A percentile compares a stretch with the other conserved stretches of the same genome.
Evolutionary conservation across 768 basidiomycete species (phyloP).

Genomic region (Rhodotorula kratochvilovae): DNA sequence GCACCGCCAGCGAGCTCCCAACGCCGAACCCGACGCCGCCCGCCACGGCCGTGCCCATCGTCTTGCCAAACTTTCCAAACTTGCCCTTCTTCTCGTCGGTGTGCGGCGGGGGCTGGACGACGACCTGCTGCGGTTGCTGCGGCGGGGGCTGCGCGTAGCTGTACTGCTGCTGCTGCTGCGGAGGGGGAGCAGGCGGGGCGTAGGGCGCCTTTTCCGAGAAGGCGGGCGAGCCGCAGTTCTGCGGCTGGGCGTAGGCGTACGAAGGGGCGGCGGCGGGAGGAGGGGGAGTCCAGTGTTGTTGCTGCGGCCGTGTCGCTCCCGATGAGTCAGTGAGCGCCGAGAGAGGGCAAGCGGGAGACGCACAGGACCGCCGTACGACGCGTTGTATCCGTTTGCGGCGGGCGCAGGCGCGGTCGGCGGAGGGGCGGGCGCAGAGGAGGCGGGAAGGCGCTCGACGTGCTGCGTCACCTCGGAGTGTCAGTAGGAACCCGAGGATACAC

Average conservation of each 20-base stretch:
- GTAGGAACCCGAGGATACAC: background rate
- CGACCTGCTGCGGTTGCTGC: background rate
- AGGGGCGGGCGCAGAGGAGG: constrained; percentile 20
- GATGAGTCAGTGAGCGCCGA: too few relatives aligned
- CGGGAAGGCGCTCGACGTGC: constrained; percentile 57
- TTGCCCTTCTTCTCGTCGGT: constrained; percentile 51
- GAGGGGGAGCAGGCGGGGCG: constrained; percentile 2
- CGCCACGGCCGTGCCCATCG: constrained; percentile 53
- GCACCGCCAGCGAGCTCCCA: constrained; percentile 39
- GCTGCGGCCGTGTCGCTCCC: too few relatives aligned
- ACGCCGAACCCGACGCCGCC: constrained; percentile 75
- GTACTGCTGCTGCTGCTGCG: constrained; percentile 10
- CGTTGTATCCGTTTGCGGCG: background rate
- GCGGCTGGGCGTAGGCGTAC: constrained; percentile 19
- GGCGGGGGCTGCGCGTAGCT: background rate
- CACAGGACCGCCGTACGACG: background rate
- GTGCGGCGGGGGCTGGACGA: too few relatives aligned
- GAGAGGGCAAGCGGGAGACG: too few relatives aligned
- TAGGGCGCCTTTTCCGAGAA: background rate
- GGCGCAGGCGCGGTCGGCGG: background rate
- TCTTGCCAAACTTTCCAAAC: constrained; percentile 58
- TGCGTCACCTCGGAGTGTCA: background rate
- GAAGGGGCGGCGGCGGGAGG: background rate
- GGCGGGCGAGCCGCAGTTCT: constrained; percentile 1
- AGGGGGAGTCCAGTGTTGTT: background rate